Conservation (phyloP, 352 stramenopile genomes). For the Pythium apleroticum region DNA sequence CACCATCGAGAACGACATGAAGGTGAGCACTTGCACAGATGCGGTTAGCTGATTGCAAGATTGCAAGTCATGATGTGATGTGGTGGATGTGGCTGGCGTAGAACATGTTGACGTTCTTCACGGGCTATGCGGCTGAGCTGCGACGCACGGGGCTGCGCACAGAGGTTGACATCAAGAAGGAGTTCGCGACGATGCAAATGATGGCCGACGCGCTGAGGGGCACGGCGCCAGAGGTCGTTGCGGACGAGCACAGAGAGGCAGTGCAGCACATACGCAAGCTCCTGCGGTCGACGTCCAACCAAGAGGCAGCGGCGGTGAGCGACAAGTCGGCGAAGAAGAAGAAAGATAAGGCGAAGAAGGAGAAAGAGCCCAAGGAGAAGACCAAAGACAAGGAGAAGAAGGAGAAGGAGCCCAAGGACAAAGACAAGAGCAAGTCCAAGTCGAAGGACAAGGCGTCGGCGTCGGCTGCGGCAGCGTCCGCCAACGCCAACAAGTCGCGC, state of each 20-base stretch:
- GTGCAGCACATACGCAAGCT: constrained; percentile 64
- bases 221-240: constrained; percentile 28
- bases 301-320: constrained; percentile 41
- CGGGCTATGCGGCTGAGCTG: constrained; percentile 61
- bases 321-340: constrained; percentile 46
- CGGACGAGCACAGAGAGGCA: constrained; percentile 33
- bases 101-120: constrained; percentile 74
- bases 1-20: constrained; percentile 62
- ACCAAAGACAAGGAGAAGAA: constrained; percentile 45
- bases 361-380: constrained; percentile 33
- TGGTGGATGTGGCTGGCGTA: too few species aligned
- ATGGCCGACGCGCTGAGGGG: constrained; percentile 47
- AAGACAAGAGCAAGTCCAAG: constrained; percentile 30
- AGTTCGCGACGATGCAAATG: constrained; percentile 53
- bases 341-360: constrained; percentile 40
- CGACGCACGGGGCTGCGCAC: constrained; percentile 70
- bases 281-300: constrained; percentile 57
- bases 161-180: constrained; percentile 61
- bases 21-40: constrained; percentile 41
- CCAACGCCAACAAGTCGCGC: constrained; percentile 37
- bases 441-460: constrained; percentile 19
- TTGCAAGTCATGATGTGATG: too few species aligned
- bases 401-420: constrained; percentile 34
- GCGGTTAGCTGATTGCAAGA: too few species aligned
- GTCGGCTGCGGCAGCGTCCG: constrained; percentile 1